Percentiles rank a stretch among this genome's conserved stretches.
Conservation (phyloP, 306 rosid species). For the Fragaria vesca region DNA sequence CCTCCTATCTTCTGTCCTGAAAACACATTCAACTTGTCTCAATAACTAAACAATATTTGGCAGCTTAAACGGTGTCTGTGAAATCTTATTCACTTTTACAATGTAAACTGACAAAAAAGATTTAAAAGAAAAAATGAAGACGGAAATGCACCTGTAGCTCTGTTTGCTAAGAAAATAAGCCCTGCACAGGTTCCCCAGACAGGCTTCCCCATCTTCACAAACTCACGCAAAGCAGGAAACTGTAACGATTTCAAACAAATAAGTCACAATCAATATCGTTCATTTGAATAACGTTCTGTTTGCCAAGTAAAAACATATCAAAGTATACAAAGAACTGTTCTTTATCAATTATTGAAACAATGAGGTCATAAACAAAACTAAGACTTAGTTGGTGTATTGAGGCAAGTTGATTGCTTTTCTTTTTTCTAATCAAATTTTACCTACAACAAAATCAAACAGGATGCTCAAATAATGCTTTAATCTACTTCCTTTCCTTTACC, state of each 20-base stretch:
- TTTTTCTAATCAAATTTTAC: neutral
- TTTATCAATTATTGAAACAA: neutral
- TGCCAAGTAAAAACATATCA: neutral
- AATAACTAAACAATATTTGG: slow-evolving; percentile 8
- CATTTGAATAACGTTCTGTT: neutral
- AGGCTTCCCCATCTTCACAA: slow-evolving; percentile 88
- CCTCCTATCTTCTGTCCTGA: slow-evolving; percentile 96
- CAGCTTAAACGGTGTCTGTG: neutral
- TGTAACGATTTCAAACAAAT: slow-evolving; percentile 13
- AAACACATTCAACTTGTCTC: slow-evolving; percentile 29
- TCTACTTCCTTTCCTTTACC: neutral
- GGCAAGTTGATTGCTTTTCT: neutral
- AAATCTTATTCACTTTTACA: neutral
- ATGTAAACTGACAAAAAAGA: neutral
- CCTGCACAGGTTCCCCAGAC: slow-evolving; percentile 99
- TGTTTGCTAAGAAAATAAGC: slow-evolving; percentile 89
- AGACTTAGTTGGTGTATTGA: neutral
- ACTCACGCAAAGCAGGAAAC: slow-evolving; percentile 93
- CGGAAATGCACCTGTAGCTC: slow-evolving; percentile 60
- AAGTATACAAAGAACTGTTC: neutral
- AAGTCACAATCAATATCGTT: neutral
- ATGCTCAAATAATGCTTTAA: neutral
- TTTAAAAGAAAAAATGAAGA: slow-evolving; percentile 15
- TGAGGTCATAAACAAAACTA: too few relatives aligned
- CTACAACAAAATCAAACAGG: neutral